Percentiles rank a stretch among this genome's conserved stretches.
Conservation (phyloP, 257 asterid genomes). For the Solanum bulbocastanum region DNA sequence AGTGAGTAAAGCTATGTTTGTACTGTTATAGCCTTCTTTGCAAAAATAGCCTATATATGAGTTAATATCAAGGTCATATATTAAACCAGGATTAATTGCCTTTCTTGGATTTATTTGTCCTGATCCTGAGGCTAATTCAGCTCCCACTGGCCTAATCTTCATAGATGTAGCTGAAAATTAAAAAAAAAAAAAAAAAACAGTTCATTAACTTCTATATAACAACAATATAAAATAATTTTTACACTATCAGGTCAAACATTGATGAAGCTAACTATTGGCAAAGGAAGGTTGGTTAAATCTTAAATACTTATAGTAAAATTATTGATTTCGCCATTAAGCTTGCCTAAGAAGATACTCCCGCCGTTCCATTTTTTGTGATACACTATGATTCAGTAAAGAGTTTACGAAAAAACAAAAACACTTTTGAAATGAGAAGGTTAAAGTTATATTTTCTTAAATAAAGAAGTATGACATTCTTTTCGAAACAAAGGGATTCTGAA, state of each 20-base stretch:
- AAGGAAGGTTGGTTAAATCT: not conserved
- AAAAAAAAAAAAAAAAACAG: not conserved
- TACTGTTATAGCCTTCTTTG: conserved; percentile 37
- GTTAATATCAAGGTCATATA: conserved; percentile 31
- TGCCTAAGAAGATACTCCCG: not conserved
- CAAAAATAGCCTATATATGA: conserved; percentile 55
- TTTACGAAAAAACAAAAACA: not conserved
- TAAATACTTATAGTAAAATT: not conserved
- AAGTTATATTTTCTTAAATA: not conserved
- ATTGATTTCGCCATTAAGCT: not conserved
- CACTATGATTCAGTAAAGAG: not conserved
- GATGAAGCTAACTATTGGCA: accelerated
- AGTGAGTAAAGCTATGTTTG: conserved; percentile 20
- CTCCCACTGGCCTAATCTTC: conserved; percentile 31
- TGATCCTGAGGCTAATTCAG: conserved; percentile 48
- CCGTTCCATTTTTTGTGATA: not conserved
- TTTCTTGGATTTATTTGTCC: conserved; percentile 44
- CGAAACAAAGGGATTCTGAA: not conserved
- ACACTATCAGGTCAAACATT: not conserved
- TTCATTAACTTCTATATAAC: not conserved
- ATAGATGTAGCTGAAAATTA: conserved; percentile 35
- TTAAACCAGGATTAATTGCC: conserved; percentile 62
- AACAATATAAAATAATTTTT: not conserved
- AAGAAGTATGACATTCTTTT: not conserved
- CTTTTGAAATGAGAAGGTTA: not conserved